Evolutionary conservation across 2,329 filamentous ascomycete species (phyloP).

Genomic region (Iodosphaeria phyllophila): DNA sequence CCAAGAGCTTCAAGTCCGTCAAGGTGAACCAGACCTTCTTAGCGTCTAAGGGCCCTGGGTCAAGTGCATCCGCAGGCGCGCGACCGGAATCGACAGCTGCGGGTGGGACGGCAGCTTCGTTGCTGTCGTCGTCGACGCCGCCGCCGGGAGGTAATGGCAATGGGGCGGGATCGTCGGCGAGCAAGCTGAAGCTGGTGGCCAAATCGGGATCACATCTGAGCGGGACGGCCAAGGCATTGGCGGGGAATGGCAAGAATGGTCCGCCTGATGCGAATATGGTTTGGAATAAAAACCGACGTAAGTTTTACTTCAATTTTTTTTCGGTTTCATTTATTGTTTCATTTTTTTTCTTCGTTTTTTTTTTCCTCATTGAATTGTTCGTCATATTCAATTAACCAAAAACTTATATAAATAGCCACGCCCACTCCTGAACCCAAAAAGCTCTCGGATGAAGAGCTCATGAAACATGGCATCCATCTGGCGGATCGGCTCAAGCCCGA

Average conservation of each 20-base stretch:
- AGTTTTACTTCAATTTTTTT: constrained; percentile 12
- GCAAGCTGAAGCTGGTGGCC: constrained; percentile 55
- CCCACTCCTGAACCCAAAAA: constrained; percentile 58
- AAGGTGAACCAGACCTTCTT: constrained; percentile 75
- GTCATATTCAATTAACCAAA: constrained; percentile 9
- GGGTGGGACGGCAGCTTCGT: no score
- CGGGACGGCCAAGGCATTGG: constrained; percentile 23
- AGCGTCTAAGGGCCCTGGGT: constrained; percentile 40
- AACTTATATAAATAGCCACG: no score
- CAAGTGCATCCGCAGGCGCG: constrained; percentile 18
- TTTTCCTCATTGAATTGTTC: constrained; percentile 2
- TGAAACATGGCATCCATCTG: constrained; percentile 72
- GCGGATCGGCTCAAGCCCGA: constrained; percentile 62
- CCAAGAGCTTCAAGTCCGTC: constrained; percentile 64
- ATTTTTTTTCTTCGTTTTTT: constrained; percentile 5
- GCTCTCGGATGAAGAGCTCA: constrained; percentile 70
- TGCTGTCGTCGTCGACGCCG: no score
- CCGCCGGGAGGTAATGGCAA: no score
- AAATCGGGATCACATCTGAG: constrained; percentile 48
- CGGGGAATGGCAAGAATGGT: constrained; percentile 39
- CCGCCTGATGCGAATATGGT: constrained; percentile 57
- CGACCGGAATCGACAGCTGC: constrained; percentile 30
- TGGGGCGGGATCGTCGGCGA: constrained; percentile 29
- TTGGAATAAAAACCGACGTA: constrained; percentile 82
- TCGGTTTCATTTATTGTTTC: background rate